These are phyloP conservation scores for Stentor roeselii DNA, from an alignment of 73 alveolate genomes.

Conservation along the genomic window DNA sequence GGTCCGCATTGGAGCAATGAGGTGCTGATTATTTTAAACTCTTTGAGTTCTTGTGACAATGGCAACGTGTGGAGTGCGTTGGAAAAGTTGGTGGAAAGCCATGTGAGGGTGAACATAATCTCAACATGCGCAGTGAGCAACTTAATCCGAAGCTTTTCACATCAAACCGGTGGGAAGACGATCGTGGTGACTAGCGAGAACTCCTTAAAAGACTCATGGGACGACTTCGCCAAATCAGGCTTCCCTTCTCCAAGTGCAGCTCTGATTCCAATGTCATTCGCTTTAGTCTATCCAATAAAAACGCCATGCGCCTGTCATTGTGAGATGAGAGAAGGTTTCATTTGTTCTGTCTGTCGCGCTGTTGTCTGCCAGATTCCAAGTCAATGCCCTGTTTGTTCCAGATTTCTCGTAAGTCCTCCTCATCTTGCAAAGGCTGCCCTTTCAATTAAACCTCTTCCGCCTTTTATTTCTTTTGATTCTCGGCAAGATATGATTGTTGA, in stretches of 20 bases:
- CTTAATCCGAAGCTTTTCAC: not conserved
- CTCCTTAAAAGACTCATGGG: not conserved
- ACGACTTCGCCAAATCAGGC: slow-evolving; percentile 6
- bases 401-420: slow-evolving; percentile 9
- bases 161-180: not conserved
- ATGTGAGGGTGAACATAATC: not conserved
- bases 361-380: not conserved
- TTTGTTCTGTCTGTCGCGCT: not conserved
- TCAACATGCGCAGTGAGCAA: not conserved
- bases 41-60: not conserved
- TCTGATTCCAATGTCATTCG: not conserved
- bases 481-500: no score
- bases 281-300: not conserved
- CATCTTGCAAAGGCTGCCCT: slow-evolving; percentile 19
- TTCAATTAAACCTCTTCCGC: slow-evolving; percentile 10
- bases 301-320: slow-evolving; percentile 18
- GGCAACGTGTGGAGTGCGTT: not conserved
- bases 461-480: no score
- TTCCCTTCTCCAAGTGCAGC: not conserved
- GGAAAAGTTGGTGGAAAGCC: not conserved
- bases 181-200: not conserved
- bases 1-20: slow-evolving; percentile 17
- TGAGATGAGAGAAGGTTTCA: not conserved
- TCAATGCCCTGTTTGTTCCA: slow-evolving; percentile 8
- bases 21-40: not conserved